phyloP scores from a whole-genome alignment of 2,329 filamentous ascomycete genomes.

The Plenodomus biglobosus region DNA sequence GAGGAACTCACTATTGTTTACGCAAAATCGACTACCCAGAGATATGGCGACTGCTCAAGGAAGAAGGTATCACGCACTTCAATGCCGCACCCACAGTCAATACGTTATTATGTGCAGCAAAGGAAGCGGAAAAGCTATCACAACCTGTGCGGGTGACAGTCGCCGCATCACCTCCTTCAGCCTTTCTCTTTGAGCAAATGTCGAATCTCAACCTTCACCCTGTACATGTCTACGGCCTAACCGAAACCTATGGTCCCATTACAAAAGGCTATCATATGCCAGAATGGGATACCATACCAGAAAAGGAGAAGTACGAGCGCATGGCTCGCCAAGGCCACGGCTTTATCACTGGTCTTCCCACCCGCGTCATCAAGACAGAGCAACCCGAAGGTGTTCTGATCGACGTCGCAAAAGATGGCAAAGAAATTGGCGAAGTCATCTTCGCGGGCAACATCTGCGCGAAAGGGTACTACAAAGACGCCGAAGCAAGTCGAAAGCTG shows the following conservation, averaged over 20 bases:
- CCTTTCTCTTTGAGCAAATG: slow-evolving; percentile 93
- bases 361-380: slow-evolving; percentile 78
- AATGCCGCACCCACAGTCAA: slow-evolving; percentile 96
- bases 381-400: slow-evolving; percentile 66
- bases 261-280: slow-evolving; percentile 91
- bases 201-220: slow-evolving; percentile 80
- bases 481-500: slow-evolving; percentile 79
- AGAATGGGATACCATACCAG: slow-evolving; percentile 73
- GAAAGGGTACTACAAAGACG: slow-evolving; percentile 89
- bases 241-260: slow-evolving; percentile 91
- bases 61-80: slow-evolving; percentile 89
- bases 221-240: slow-evolving; percentile 88
- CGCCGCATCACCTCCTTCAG: slow-evolving; percentile 85
- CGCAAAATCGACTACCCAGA: slow-evolving; percentile 92
- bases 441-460: slow-evolving; percentile 91
- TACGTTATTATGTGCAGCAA: slow-evolving; percentile 80
- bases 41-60: slow-evolving; percentile 86
- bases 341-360: slow-evolving; percentile 79
- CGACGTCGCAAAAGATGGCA: slow-evolving; percentile 69
- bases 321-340: slow-evolving; percentile 97
- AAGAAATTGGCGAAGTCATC: slow-evolving; percentile 80
- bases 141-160: slow-evolving; percentile 83
- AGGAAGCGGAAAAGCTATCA: slow-evolving; percentile 70
- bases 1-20: slow-evolving; percentile 93
- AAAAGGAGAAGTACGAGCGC: slow-evolving; percentile 76